phyloP scores from a whole-genome alignment of 2,329 filamentous ascomycete genomes.

The Sordariomycetes sp. region DNA sequence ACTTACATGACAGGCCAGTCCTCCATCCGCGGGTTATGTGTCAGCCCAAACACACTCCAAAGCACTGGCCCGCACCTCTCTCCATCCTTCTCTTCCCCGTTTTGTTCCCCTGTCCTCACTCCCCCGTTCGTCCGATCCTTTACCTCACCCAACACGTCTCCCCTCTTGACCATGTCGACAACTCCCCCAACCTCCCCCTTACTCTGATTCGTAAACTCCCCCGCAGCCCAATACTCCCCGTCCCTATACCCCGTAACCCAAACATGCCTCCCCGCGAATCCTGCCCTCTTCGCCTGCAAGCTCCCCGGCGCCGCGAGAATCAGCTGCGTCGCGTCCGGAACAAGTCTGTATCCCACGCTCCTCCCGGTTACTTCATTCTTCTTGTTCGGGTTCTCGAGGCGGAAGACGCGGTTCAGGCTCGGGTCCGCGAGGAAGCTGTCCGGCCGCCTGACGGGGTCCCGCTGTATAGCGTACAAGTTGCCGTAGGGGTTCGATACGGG shows the following conservation, averaged over 20 bases:
- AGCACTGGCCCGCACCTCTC: slow-evolving; percentile 21
- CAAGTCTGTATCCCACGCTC: slow-evolving; percentile 34
- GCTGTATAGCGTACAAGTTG: slow-evolving; percentile 43
- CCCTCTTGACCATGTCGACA: slow-evolving; percentile 28
- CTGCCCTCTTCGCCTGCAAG: slow-evolving; percentile 25
- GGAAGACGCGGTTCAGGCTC: slow-evolving; percentile 32
- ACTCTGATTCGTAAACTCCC: slow-evolving; percentile 37
- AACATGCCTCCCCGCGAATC: slow-evolving; percentile 29
- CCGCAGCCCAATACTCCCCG: slow-evolving; percentile 34
- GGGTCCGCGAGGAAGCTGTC: slow-evolving; percentile 39
- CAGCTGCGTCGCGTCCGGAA: slow-evolving; percentile 29
- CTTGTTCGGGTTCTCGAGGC: slow-evolving; percentile 30
- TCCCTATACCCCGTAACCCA: slow-evolving; percentile 37
- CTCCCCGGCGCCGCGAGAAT: slow-evolving; percentile 30
- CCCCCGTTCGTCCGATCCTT: slow-evolving; percentile 6
- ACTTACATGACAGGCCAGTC: slow-evolving; percentile 39
- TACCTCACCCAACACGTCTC: slow-evolving; percentile 8
- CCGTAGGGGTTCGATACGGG: slow-evolving; percentile 44
- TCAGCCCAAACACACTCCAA: slow-evolving; percentile 35
- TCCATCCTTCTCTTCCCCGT: not conserved
- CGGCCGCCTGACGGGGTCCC: slow-evolving; percentile 29
- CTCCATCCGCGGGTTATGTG: slow-evolving; percentile 32
- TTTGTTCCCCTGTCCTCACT: not conserved
- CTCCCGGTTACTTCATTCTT: slow-evolving; percentile 34
- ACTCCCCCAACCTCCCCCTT: slow-evolving; percentile 27